These are phyloP conservation scores for Solanum virginianum DNA, from an alignment of 257 asterid genomes.

Conservation along the genomic window DNA sequence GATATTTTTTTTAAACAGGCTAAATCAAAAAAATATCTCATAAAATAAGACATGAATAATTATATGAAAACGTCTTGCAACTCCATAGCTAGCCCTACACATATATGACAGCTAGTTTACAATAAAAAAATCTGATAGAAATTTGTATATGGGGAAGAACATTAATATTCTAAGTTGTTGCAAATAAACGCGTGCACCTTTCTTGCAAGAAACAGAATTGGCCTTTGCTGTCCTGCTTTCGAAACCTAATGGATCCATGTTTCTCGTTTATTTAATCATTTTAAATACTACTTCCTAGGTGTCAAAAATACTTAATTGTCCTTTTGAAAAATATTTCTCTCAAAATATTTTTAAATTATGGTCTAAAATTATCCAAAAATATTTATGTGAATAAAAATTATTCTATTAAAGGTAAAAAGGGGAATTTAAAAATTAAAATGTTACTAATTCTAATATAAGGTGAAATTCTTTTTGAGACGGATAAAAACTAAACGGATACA, in stretches of 20 bases:
- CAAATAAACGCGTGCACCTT: not conserved
- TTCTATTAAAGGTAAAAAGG: too few species aligned
- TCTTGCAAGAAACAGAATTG: conserved; percentile 8
- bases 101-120: not conserved
- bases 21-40: too few species aligned
- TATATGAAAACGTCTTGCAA: not conserved
- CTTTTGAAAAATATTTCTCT: not conserved
- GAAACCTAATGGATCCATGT: not conserved
- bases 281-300: not conserved
- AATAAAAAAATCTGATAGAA: not conserved
- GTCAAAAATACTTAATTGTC: not conserved
- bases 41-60: not conserved
- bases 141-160: not conserved
- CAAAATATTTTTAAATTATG: not conserved
- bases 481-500: too few species aligned
- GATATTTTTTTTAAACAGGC: too few species aligned
- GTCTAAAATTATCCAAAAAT: too few species aligned
- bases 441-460: too few species aligned
- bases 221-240: not conserved
- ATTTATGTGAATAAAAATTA: too few species aligned
- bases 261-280: not conserved
- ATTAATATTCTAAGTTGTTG: not conserved
- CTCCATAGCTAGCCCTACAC: not conserved
- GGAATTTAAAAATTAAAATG: too few species aligned
- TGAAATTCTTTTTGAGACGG: too few species aligned